Conservation (phyloP, 2,329 filamentous ascomycete genomes). For the Paramyrothecium sp. region DNA sequence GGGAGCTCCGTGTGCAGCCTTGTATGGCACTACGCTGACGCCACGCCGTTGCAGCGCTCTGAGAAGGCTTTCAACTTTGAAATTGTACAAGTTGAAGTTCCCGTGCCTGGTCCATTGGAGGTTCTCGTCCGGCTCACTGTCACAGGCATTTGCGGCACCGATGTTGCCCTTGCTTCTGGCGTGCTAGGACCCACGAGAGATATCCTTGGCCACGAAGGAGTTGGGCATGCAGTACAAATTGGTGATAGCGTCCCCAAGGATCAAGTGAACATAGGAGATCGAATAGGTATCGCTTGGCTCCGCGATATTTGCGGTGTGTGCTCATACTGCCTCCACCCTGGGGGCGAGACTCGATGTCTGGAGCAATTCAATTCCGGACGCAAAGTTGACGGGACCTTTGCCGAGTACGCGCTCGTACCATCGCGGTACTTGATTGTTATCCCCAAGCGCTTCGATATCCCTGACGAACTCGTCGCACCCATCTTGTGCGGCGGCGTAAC, state of each 20-base stretch:
- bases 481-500: conserved; percentile 42
- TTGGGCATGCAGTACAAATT: conserved; percentile 34
- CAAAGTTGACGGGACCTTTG: conserved; percentile 35
- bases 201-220: conserved; percentile 43
- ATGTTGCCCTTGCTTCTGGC: conserved; percentile 34
- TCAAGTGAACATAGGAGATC: conserved; percentile 25
- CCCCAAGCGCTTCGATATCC: conserved; percentile 13
- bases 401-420: conserved; percentile 34
- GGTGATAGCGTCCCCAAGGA: conserved; percentile 29
- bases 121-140: conserved; percentile 31
- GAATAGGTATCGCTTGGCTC: conserved; percentile 37
- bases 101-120: conserved; percentile 16
- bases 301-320: conserved; percentile 34
- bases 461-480: conserved; percentile 36
- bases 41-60: conserved; percentile 2
- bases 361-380: conserved; percentile 29
- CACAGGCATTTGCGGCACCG: conserved; percentile 37
- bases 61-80: conserved; percentile 1
- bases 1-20: background rate
- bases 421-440: conserved; percentile 27
- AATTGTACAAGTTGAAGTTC: conserved; percentile 7
- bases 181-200: conserved; percentile 30
- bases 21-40: background rate
- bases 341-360: conserved; percentile 32
- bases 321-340: conserved; percentile 28